Evolutionary conservation across 2,329 filamentous ascomycete species (phyloP), one percentile per base, ranked within the genome.

Genomic region (Zopfia rhizophila): DNA sequence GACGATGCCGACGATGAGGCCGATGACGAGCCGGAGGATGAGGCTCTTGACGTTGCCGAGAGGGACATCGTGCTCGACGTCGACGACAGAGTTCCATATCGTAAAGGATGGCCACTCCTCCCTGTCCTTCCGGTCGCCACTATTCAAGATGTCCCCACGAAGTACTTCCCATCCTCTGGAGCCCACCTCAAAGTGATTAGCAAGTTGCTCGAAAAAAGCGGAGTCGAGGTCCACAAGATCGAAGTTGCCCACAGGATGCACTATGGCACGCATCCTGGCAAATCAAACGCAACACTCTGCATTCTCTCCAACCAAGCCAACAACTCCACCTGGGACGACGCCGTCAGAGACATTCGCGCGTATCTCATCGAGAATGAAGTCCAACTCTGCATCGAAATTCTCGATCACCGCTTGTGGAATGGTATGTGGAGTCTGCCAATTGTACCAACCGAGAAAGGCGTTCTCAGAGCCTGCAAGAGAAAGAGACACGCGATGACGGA

Each of bases 51-150:
- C n/a, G n/a, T n/a, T n/a, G n/a, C n/a, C n/a, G n/a, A n/a, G n/a
- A n/a, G n/a, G n/a, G n/a, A n/a, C n/a, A n/a, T n/a, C n/a, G n/a
- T n/a, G n/a, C n/a, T n/a, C n/a, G n/a, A 47, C 27, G 35, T 51
- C 33, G 48, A 51, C 13, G 24, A 32, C 22, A 44, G 45, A n/a
- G 35, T 45, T 7, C 13, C 36, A 8, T 46, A 52, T 23, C 49
- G 49, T 24, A 44, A 45, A 8, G 49, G 49, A 13, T 48, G 49
- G 39, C 49, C 49, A 12, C 39, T 52, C 22, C 49, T 52, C 24
- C 49, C 49, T 10, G 25, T 43, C n/a, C 40, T 45, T n/a, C 49
- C 49, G 3, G 39, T 52, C 21, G 5, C 10, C 35, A 52, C 45
- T 4, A 30, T 27, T 2, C 14, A 21, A n/a, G 6, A 23, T 3